A percentile compares a stretch with the other conserved stretches of the same genome.
phyloP scores from a whole-genome alignment of 805 yeast genomes.

The Candida incommunis region DNA sequence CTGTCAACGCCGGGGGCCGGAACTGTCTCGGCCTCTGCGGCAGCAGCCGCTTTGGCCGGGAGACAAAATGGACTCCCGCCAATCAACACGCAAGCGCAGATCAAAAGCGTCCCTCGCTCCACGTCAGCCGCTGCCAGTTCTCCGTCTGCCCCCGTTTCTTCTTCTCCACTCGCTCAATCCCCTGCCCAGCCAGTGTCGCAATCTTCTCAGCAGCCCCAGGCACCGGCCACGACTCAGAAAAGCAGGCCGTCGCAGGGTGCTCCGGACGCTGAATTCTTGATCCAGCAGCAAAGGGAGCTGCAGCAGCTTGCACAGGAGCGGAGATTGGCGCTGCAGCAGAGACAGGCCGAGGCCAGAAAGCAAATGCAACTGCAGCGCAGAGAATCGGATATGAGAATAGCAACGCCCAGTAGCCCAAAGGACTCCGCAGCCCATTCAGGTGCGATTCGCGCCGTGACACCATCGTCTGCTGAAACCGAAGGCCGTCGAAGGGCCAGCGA shows the following conservation, averaged over 20 bases:
- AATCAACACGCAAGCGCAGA: neutral
- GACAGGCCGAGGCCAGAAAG: conserved; percentile 1
- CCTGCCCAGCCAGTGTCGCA: neutral
- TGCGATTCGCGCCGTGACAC: neutral
- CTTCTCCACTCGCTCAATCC: neutral
- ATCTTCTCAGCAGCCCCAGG: neutral
- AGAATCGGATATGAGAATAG: neutral
- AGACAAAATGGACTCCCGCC: neutral
- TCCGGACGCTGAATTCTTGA: neutral
- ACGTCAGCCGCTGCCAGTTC: neutral
- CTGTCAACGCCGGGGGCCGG: neutral
- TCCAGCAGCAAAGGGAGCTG: neutral
- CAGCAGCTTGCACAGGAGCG: neutral
- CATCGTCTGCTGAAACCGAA: neutral
- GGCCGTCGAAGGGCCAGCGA: too few species aligned
- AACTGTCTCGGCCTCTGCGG: neutral
- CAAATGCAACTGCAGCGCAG: conserved; percentile 1
- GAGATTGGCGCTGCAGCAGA: neutral
- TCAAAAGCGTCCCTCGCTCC: neutral
- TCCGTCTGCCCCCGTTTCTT: neutral
- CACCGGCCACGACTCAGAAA: neutral
- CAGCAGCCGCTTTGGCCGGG: neutral
- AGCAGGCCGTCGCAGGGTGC: neutral
- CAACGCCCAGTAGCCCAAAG: neutral
- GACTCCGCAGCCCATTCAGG: neutral